These are phyloP conservation scores for Xanthoconium stramineum DNA, from an alignment of 768 basidiomycete species.

Conservation along the genomic window DNA sequence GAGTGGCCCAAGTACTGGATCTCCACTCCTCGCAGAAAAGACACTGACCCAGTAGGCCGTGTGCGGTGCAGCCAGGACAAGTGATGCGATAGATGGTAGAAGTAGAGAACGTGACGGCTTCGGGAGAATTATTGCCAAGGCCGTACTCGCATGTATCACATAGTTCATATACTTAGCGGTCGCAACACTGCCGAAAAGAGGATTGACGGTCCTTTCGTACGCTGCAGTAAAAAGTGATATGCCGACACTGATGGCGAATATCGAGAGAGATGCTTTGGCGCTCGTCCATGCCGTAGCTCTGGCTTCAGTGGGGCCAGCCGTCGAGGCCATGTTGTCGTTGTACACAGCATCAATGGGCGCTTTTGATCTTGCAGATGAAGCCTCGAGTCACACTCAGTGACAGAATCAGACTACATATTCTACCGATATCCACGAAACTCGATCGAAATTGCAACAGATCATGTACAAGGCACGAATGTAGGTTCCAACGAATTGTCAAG, in stretches of 20 bases:
- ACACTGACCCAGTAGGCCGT: constrained; percentile 67
- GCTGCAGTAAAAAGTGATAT: constrained; percentile 59
- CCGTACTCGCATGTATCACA: constrained; percentile 36
- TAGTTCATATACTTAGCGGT: constrained; percentile 48
- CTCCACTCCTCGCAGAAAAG: constrained; percentile 51
- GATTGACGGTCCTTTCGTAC: constrained; percentile 62
- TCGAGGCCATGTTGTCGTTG: too few relatives aligned
- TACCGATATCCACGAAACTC: neutral
- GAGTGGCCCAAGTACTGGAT: constrained; percentile 56
- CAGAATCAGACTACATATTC: neutral
- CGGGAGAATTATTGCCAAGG: constrained; percentile 32
- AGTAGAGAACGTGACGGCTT: constrained; percentile 25
- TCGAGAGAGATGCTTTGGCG: constrained; percentile 19
- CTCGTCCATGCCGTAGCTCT: constrained; percentile 11
- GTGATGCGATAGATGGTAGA: constrained; percentile 34
- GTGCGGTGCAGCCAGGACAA: constrained; percentile 50
- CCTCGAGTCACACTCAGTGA: neutral
- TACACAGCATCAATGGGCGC: too few relatives aligned
- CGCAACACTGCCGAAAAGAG: constrained; percentile 64
- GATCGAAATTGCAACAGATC: neutral
- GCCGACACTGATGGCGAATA: constrained; percentile 27
- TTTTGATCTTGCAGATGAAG: too few relatives aligned
- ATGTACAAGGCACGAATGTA: neutral
- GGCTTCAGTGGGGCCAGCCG: neutral
- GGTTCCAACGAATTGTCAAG: neutral